Base-by-base conservation (phyloP, 2,329 filamentous ascomycete genomes). In the Fusarium heterosporum region DNA sequence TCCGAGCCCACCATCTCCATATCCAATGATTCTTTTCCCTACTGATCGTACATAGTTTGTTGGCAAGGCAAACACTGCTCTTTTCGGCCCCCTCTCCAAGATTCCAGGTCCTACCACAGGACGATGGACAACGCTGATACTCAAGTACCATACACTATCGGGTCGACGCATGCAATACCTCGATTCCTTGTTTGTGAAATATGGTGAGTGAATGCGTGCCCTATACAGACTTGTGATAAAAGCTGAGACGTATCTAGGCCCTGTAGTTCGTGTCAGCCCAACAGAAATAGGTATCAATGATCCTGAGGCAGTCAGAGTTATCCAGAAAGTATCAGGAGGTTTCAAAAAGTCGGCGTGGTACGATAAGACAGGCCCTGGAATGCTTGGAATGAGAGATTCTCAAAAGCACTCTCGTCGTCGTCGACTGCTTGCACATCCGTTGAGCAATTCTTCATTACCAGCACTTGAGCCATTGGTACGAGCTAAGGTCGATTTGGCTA, bases 321-420 rank as follows among this genome's bases (percentile, higher is more conserved):
- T 56, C 13, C 38, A 53, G 16, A 56, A 56, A 13, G 30, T 30
- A 4, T 43, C 47, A 1, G 47, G 54, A 10, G 54, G 54, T 2
- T 56, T 56, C 1, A 22, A 1, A 13, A 53, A 56, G 14, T 42
- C 47, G 7, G 19, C 47, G 7, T 56, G 54, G 38, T 53, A 53
- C 13, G 54, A 53, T 3, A 53, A 53, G n/a, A 56, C 47, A 8
- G 54, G 54, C 0, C 47, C 54, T 0, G 47, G 54, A 0, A 53
- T 56, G 54, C 54, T 57, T 10, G 55, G 39, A 17, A 54, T 57
- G 55, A 30, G 48, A 17, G 48, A 57, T 6, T 32, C 29, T 1
- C 17, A 45, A 12, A 45, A 40, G 39, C 55, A 54, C 19, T 34
- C 48, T 4, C 29, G 38, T 6, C 55, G 55, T 2, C 40, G 55